A percentile compares a stretch with the other conserved stretches of the same genome.
phyloP scores from a whole-genome alignment of 805 yeast genomes.

The Metschnikowia santaceciliae region DNA sequence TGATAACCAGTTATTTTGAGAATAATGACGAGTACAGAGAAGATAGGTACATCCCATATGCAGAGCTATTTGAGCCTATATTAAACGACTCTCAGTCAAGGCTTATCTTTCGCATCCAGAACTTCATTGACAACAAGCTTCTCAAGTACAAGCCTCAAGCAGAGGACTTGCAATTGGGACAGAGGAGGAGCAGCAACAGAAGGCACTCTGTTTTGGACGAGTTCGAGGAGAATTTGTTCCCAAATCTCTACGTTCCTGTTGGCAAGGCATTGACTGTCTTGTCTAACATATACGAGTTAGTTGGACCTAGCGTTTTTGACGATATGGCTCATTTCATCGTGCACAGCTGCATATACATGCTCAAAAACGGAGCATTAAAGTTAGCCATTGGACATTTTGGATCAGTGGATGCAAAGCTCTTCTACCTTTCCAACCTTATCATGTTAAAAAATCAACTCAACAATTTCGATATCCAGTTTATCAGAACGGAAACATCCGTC shows the following conservation, averaged over 20 bases:
- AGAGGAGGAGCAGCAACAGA: slow-evolving; percentile 20
- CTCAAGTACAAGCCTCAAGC: slow-evolving; percentile 61
- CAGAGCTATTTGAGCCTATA: slow-evolving; percentile 64
- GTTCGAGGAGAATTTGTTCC: slow-evolving; percentile 34
- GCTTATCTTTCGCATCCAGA: slow-evolving; percentile 73
- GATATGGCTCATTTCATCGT: slow-evolving; percentile 85
- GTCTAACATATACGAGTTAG: slow-evolving; percentile 74
- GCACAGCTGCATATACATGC: slow-evolving; percentile 65
- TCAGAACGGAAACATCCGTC: slow-evolving; percentile 65
- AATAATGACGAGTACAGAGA: slow-evolving; percentile 47
- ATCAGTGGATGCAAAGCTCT: slow-evolving; percentile 54
- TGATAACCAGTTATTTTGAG: slow-evolving; percentile 65
- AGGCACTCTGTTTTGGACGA: slow-evolving; percentile 22
- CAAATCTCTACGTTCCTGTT: slow-evolving; percentile 66
- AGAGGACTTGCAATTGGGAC: slow-evolving; percentile 63
- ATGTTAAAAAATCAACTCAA: slow-evolving; percentile 64
- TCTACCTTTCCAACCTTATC: slow-evolving; percentile 67
- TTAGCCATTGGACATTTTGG: slow-evolving; percentile 47
- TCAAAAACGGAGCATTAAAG: slow-evolving; percentile 49
- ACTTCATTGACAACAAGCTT: slow-evolving; percentile 65
- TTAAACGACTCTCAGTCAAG: slow-evolving; percentile 76
- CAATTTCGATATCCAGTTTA: slow-evolving; percentile 76
- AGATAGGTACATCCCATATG: slow-evolving; percentile 35
- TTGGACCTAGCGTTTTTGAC: slow-evolving; percentile 76
- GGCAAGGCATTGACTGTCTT: slow-evolving; percentile 63